Evolutionary conservation across 768 basidiomycete genomes (phyloP).

Genomic region (Lentinula sp.): DNA sequence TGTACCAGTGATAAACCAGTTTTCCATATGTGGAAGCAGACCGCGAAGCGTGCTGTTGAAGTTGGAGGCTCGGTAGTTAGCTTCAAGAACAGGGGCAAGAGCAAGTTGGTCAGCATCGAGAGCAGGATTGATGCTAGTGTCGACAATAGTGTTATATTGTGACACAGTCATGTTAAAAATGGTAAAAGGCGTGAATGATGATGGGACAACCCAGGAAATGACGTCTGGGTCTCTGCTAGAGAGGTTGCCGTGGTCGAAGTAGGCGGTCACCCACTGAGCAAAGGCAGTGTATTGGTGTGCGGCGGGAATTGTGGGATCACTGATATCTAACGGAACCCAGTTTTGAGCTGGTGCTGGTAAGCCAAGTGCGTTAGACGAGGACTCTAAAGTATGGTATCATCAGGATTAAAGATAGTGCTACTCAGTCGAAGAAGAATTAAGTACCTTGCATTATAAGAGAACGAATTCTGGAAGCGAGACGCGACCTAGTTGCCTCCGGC

Average conservation of each 20-base stretch:
- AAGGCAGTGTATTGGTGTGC: slow-evolving; percentile 15
- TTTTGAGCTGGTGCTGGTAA: slow-evolving; percentile 14
- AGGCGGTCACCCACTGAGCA: slow-evolving; percentile 15
- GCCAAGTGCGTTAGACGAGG: slow-evolving; percentile 10
- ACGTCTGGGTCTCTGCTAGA: slow-evolving; percentile 3
- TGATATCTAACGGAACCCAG: slow-evolving; percentile 15
- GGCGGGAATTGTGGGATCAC: slow-evolving; percentile 14
- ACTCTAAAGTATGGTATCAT: slow-evolving; percentile 11
- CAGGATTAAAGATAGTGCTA: too few species aligned
- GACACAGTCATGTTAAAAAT: slow-evolving; percentile 8
- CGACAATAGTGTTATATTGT: slow-evolving; percentile 8
- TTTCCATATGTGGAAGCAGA: neutral
- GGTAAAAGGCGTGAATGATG: slow-evolving; percentile 2
- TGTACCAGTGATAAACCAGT: neutral
- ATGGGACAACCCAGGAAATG: neutral
- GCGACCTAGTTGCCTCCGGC: neutral
- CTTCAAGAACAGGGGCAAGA: slow-evolving; percentile 10
- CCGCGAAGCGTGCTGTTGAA: slow-evolving; percentile 6
- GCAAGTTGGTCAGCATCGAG: neutral
- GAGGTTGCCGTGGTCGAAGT: slow-evolving; percentile 13
- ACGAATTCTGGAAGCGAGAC: neutral
- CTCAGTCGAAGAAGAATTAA: neutral
- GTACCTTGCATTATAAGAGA: neutral
- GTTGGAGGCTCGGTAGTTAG: slow-evolving; percentile 7
- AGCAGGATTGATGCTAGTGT: slow-evolving; percentile 7